These are phyloP conservation scores for Gossypium mustelinum DNA, from an alignment of 345 rosid genomes.

Conservation along the genomic window DNA sequence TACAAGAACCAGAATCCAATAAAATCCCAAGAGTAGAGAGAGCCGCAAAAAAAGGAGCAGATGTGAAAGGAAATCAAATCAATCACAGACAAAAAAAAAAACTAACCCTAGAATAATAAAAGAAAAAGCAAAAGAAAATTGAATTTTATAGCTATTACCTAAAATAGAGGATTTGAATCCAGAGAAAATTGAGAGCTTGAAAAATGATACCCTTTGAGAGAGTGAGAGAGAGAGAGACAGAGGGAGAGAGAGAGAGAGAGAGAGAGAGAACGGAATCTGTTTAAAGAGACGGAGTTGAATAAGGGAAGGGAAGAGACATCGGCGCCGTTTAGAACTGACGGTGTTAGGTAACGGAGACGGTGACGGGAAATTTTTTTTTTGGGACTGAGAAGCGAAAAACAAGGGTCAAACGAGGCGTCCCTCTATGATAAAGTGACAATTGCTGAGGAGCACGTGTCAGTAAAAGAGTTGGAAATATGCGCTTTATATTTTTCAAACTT, in stretches of 20 bases:
- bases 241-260: neutral
- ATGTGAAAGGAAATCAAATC: slow-evolving; percentile 28
- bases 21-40: slow-evolving; percentile 26
- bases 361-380: neutral
- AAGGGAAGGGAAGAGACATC: slow-evolving; percentile 5
- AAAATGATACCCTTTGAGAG: slow-evolving; percentile 27
- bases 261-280: slow-evolving; percentile 28
- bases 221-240: neutral
- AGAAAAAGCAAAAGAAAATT: slow-evolving; percentile 6
- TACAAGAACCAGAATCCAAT: slow-evolving; percentile 10
- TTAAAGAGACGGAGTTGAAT: slow-evolving; percentile 36
- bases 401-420: slow-evolving; percentile 40
- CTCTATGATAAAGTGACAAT: neutral
- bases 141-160: slow-evolving; percentile 29
- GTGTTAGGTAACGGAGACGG: neutral
- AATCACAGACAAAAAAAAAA: slow-evolving; percentile 8
- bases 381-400: neutral
- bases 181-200: slow-evolving; percentile 31
- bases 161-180: slow-evolving; percentile 31
- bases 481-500: too few species aligned
- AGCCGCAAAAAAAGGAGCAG: slow-evolving; percentile 20
- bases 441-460: neutral
- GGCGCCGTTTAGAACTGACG: slow-evolving; percentile 14
- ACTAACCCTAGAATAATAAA: slow-evolving; percentile 7
- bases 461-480: too few species aligned